These are phyloP conservation scores for Handroanthus guayacan DNA, from an alignment of 257 asterid genomes.

Conservation along the genomic window DNA sequence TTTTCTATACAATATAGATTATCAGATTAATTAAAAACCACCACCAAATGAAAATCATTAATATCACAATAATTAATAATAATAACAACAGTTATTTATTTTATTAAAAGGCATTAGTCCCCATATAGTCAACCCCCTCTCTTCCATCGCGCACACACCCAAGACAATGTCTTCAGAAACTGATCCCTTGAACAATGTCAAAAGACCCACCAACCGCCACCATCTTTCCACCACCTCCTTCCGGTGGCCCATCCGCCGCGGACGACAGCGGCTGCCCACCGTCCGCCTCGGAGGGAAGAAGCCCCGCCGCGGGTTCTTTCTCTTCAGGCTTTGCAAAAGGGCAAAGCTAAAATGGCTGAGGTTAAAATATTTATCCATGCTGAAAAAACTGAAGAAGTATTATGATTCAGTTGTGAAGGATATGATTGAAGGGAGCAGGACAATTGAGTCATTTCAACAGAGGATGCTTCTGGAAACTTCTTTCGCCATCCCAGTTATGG, in stretches of 20 bases:
- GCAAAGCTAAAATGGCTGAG: conserved; percentile 53
- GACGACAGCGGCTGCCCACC: conserved; percentile 51
- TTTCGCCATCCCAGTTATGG: conserved; percentile 79
- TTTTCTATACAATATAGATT: too few species aligned
- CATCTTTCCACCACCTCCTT: conserved; percentile 34
- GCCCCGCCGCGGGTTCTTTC: conserved; percentile 52
- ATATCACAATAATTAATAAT: too few species aligned
- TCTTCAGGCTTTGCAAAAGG: conserved; percentile 52
- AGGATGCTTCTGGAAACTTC: conserved; percentile 69
- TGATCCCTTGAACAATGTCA: conserved; percentile 11
- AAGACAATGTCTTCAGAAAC: conserved; percentile 50
- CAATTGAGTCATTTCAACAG: conserved; percentile 65
- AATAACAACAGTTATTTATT: too few species aligned
- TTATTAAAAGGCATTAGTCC: background rate
- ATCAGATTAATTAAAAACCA: too few species aligned
- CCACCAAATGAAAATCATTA: too few species aligned
- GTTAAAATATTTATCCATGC: conserved; percentile 47
- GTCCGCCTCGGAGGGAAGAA: conserved; percentile 67
- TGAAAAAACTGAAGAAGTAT: conserved; percentile 56
- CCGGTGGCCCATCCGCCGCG: conserved; percentile 57
- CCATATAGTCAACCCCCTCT: conserved; percentile 30
- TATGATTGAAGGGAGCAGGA: conserved; percentile 47
- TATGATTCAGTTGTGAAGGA: conserved; percentile 53
- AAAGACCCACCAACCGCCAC: conserved; percentile 12
- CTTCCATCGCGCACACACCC: background rate